These are phyloP conservation scores for Planoprotostelium fungivorum DNA, from an alignment of 78 protist genomes.

Conservation along the genomic window DNA sequence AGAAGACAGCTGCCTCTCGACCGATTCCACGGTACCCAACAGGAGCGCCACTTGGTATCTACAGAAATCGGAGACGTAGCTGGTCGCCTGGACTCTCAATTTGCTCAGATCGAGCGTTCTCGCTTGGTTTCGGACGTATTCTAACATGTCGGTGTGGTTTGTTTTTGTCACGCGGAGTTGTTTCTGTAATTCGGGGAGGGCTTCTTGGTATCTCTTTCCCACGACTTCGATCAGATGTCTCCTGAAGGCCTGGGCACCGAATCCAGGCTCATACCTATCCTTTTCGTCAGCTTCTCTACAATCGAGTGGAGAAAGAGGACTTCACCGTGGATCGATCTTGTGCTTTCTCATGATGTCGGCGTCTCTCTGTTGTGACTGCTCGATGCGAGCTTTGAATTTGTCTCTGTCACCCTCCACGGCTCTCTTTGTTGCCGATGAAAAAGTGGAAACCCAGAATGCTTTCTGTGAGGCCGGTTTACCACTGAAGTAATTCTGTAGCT, in stretches of 20 bases:
- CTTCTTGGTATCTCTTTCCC: neutral
- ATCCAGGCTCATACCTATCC: neutral
- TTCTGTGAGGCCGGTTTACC: neutral
- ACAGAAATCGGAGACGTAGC: neutral
- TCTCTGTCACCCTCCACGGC: neutral
- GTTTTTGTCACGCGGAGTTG: neutral
- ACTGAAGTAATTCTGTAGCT: neutral
- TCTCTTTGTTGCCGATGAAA: neutral
- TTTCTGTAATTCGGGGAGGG: neutral
- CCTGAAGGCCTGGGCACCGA: neutral
- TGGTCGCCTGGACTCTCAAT: neutral
- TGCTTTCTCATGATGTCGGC: neutral
- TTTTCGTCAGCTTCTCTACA: no score
- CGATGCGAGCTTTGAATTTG: neutral
- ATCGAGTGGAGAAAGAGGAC: neutral
- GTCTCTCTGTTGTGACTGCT: neutral
- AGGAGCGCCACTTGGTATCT: neutral
- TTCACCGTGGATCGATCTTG: neutral
- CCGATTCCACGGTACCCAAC: neutral
- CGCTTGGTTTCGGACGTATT: neutral
- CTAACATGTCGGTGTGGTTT: neutral
- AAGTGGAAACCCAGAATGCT: neutral
- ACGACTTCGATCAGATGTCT: neutral
- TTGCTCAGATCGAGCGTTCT: neutral
- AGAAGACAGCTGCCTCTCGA: neutral